Evolutionary conservation across 2,329 filamentous ascomycete species (phyloP), one percentile per base, ranked within the genome.

Genomic region (Talaromyces sp.): DNA sequence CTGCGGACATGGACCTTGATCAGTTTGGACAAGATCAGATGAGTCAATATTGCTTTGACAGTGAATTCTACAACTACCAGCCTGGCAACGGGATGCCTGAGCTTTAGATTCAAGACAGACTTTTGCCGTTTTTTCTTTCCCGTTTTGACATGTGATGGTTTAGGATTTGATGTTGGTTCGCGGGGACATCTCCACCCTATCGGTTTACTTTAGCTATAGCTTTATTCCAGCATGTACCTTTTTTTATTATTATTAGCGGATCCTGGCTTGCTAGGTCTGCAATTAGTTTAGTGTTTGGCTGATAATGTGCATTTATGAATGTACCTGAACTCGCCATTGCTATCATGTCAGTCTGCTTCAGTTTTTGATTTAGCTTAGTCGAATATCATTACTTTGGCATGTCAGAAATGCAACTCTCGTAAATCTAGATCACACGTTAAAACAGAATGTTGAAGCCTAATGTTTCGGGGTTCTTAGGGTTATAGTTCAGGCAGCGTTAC

Each of bases 1-100:
- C 55, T 55, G 56, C 59, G 6, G 59, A 61, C 51, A 61, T 61
- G 59, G 35, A 31, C 21, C n/a, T 61, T 50, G 59, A 58, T 11
- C 59, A 61, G 7, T n/a, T 61, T 7, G 59, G 55, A n/a, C 59
- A 58, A 21, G 59, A 61, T 19, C n/a, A 43, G 31, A 32, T 58
- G 41, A 54, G 54, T 4, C 59, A 56, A 1, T 61, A 61, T 24
- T 61, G 59, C 31, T 61, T 61, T 43, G 59, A 61, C 56, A 61
- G 38, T 24, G 59, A 61, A n/a, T 61, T 54, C 11, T 55, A 50
- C 11, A 50, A 57, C 54, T 38, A 52, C 24, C 57, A 54, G 21
- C 50, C 53, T 41, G 27, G 48, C 31, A 54, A 32, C 12, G 57
- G 19, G 51, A 29, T 59, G 38, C 35, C 51, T 31, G 57, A 59